These are phyloP conservation scores for Ganoderma sp. DNA, from an alignment of 1,284 basidiomycete genomes.

Conservation along the genomic window DNA sequence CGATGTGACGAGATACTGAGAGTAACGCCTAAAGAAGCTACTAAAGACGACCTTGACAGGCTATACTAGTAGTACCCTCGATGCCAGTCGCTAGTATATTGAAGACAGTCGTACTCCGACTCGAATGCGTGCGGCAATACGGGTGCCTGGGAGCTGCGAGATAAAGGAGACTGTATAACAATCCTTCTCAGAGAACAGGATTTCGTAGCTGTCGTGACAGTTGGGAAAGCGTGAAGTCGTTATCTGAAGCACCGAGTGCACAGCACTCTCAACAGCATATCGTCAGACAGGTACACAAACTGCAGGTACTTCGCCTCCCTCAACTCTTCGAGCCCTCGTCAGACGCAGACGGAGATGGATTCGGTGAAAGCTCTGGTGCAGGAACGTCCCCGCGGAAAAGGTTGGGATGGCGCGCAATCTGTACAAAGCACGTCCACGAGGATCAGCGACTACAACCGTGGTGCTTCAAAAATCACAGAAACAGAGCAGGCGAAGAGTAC, in stretches of 20 bases:
- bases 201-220: too few species aligned
- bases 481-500: constrained; percentile 25
- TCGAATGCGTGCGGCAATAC: background rate
- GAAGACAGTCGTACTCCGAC: background rate
- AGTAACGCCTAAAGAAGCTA: too few species aligned
- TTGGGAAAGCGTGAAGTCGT: too few species aligned
- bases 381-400: constrained; percentile 14
- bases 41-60: too few species aligned
- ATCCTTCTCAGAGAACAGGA: background rate
- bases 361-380: background rate
- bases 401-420: constrained; percentile 27
- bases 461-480: background rate
- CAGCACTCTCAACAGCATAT: background rate
- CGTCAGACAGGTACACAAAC: background rate
- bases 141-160: background rate
- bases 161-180: background rate
- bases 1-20: too few species aligned
- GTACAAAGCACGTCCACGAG: background rate
- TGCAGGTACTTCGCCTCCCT: background rate
- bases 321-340: background rate
- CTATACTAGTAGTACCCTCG: too few species aligned
- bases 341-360: too few species aligned
- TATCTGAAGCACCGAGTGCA: background rate
- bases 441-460: background rate
- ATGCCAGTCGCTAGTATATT: too few species aligned